A percentile compares a stretch with the other conserved stretches of the same genome.
phyloP scores from a whole-genome alignment of 2,329 filamentous ascomycete species.

The Sporothrix globosa region DNA sequence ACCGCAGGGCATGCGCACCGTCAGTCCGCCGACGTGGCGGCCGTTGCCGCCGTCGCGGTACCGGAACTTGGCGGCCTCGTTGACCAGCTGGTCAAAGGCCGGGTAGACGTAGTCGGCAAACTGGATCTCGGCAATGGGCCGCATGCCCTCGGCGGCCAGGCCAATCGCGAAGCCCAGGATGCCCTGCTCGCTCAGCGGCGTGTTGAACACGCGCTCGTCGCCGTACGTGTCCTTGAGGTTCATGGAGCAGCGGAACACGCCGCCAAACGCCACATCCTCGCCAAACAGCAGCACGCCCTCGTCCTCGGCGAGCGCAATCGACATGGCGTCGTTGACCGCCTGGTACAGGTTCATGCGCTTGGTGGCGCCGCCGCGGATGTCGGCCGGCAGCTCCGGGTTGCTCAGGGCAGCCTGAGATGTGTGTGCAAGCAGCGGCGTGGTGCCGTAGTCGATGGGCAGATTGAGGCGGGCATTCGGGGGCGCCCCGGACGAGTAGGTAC shows the following conservation, averaged over 20 bases:
- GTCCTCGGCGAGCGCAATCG: slow-evolving; percentile 78
- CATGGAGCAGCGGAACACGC: slow-evolving; percentile 94
- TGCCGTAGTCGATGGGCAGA: slow-evolving; percentile 81
- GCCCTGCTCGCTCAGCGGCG: slow-evolving; percentile 89
- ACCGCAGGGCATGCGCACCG: slow-evolving; percentile 87
- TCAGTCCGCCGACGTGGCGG: slow-evolving; percentile 72
- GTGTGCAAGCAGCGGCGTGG: slow-evolving; percentile 80
- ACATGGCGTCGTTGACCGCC: slow-evolving; percentile 86
- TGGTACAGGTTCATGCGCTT: slow-evolving; percentile 93
- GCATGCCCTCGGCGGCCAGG: slow-evolving; percentile 86
- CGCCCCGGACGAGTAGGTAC: slow-evolving; percentile 55
- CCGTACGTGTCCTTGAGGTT: slow-evolving; percentile 87
- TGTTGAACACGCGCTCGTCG: slow-evolving; percentile 90
- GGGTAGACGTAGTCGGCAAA: slow-evolving; percentile 95
- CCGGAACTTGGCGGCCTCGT: slow-evolving; percentile 86
- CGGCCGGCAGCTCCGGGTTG: slow-evolving; percentile 70
- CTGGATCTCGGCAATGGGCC: slow-evolving; percentile 90
- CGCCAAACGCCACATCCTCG: slow-evolving; percentile 95
- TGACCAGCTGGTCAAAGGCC: slow-evolving; percentile 91
- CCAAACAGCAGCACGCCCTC: slow-evolving; percentile 90
- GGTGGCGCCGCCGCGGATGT: slow-evolving; percentile 65
- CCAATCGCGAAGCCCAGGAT: slow-evolving; percentile 94
- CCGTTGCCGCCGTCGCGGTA: slow-evolving; percentile 69
- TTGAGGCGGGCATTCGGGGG: slow-evolving; percentile 72
- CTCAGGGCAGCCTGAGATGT: slow-evolving; percentile 71